Percentiles rank a stretch among this genome's conserved stretches.
These are phyloP conservation scores for Cryptococcus jaspeensis DNA, from an alignment of 1,284 basidiomycete genomes.

Conservation along the genomic window DNA sequence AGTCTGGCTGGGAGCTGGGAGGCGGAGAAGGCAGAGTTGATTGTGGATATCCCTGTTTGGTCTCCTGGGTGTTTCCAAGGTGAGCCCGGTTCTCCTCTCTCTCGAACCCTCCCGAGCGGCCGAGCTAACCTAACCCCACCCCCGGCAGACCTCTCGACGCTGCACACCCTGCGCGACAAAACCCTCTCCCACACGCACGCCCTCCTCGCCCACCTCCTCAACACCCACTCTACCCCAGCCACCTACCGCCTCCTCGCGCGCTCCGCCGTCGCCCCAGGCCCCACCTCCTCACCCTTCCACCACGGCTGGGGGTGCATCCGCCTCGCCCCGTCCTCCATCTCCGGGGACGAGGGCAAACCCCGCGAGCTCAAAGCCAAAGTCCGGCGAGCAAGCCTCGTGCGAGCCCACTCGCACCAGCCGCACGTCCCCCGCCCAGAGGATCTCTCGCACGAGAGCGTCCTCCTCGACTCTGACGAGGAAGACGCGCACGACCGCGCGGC, in stretches of 20 bases:
- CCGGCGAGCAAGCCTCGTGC: conserved; percentile 32
- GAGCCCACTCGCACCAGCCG: neutral
- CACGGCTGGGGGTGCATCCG: conserved; percentile 46
- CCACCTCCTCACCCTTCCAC: conserved; percentile 5
- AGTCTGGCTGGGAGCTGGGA: conserved; percentile 35
- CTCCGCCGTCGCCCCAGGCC: conserved; percentile 20
- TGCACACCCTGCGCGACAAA: conserved; percentile 49
- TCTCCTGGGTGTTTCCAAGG: conserved; percentile 48
- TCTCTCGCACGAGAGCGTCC: conserved; percentile 5
- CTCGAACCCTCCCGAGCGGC: neutral
- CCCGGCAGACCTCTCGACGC: conserved; percentile 46
- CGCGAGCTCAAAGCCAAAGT: conserved; percentile 17
- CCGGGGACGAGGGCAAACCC: neutral
- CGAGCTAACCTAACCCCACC: neutral
- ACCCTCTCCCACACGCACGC: conserved; percentile 47
- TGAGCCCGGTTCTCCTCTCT: conserved; percentile 2
- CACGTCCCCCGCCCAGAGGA: neutral
- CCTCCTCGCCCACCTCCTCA: conserved; percentile 40
- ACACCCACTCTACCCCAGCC: conserved; percentile 34
- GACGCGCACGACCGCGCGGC: conserved; percentile 15
- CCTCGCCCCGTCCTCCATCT: conserved; percentile 28
- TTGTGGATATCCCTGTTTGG: conserved; percentile 52
- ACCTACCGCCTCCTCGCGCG: conserved; percentile 47
- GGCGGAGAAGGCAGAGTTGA: conserved; percentile 42
- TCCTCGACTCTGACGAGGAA: conserved; percentile 29